These are phyloP conservation scores for Sicyos edulis DNA, from an alignment of 306 rosid genomes.

Conservation along the genomic window DNA sequence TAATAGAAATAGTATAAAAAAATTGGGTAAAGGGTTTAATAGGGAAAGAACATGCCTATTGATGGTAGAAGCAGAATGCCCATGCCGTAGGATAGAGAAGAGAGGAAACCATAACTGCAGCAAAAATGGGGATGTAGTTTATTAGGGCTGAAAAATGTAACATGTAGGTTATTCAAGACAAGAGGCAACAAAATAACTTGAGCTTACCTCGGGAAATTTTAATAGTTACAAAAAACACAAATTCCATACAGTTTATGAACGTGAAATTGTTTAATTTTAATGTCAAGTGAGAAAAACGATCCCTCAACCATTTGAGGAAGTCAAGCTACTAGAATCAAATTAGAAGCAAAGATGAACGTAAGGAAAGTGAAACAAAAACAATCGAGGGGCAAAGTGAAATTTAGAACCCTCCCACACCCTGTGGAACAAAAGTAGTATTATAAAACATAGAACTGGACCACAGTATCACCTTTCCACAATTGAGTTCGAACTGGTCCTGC, in stretches of 20 bases:
- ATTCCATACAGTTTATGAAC: background rate
- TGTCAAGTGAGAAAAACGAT: background rate
- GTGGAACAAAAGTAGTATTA: constrained; percentile 16
- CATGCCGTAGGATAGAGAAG: constrained; percentile 45
- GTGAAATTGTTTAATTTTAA: background rate
- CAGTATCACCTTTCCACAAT: constrained; percentile 64
- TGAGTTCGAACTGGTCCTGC: constrained; percentile 56
- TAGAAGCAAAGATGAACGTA: background rate
- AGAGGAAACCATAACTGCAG: constrained; percentile 93
- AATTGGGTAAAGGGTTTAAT: background rate
- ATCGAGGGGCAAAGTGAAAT: background rate
- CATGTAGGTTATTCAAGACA: background rate
- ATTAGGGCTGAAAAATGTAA: constrained; percentile 14
- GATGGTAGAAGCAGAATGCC: constrained; percentile 34
- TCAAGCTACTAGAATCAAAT: background rate
- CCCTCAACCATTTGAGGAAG: background rate
- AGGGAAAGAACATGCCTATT: constrained; percentile 43
- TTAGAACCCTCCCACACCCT: constrained; percentile 7
- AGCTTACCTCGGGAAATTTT: background rate
- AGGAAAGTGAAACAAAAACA: background rate
- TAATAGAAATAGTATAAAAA: background rate
- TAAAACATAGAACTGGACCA: background rate
- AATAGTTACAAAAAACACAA: background rate
- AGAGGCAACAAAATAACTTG: background rate
- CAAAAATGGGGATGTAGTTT: constrained; percentile 19